A percentile compares a stretch with the other conserved stretches of the same genome.
These are phyloP conservation scores for Colletotrichum camelliae DNA, from an alignment of 2,329 filamentous ascomycete genomes.

Conservation along the genomic window DNA sequence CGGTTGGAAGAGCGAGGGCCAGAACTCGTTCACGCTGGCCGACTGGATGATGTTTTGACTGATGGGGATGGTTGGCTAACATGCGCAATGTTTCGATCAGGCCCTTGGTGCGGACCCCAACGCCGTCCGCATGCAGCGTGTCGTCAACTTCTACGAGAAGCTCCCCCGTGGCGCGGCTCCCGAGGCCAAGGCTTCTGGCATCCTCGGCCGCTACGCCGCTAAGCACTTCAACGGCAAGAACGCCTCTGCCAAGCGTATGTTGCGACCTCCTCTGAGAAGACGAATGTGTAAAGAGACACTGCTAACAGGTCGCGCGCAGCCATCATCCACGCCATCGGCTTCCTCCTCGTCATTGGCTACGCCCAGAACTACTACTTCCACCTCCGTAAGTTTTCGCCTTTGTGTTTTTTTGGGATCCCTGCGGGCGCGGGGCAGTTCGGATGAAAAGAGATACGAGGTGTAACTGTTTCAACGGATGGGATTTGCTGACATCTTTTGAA, in stretches of 20 bases:
- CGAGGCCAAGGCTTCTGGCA: constrained; percentile 79
- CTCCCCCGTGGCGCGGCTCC: constrained; percentile 92
- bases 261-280: neutral
- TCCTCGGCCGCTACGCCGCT: constrained; percentile 87
- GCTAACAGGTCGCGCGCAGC: constrained; percentile 56
- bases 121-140: constrained; percentile 96
- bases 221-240: constrained; percentile 93
- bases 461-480: constrained; percentile 10
- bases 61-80: constrained; percentile 37
- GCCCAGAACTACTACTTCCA: constrained; percentile 99
- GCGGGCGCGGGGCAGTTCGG: neutral
- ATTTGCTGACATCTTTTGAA: neutral
- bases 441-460: constrained; percentile 7
- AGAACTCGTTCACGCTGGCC: neutral
- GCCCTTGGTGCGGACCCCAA: constrained; percentile 94
- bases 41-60: neutral
- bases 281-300: neutral
- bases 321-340: constrained; percentile 83
- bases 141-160: constrained; percentile 99
- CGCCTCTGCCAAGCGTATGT: constrained; percentile 84
- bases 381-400: constrained; percentile 73
- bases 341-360: constrained; percentile 84
- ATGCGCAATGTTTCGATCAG: constrained; percentile 51
- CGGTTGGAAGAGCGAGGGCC: neutral
- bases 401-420: neutral